Evolutionary conservation across 768 basidiomycete species (phyloP).

Genomic region (Amanita subjunquillea): DNA sequence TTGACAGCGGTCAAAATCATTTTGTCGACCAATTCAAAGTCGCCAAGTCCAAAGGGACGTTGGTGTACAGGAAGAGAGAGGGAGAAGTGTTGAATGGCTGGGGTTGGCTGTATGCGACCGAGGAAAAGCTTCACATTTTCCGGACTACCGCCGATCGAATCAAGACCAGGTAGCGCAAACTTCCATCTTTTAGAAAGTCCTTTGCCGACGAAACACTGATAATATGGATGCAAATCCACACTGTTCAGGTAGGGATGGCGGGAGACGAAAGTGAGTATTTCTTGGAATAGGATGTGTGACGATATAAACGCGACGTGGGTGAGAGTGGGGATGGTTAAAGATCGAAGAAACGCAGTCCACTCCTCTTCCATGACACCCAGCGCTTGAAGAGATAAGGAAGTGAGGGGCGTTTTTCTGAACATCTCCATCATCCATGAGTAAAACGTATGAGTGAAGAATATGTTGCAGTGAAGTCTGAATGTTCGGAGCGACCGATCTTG

Average conservation of each 20-base stretch:
- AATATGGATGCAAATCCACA: constrained; percentile 12
- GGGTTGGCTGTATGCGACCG: constrained; percentile 4
- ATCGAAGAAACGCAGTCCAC: constrained; percentile 11
- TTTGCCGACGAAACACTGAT: constrained; percentile 2
- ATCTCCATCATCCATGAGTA: constrained; percentile 15
- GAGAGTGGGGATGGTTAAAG: constrained; percentile 14
- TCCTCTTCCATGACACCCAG: constrained; percentile 7
- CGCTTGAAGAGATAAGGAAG: constrained; percentile 12
- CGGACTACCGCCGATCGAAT: constrained; percentile 11
- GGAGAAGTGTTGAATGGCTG: constrained; percentile 5
- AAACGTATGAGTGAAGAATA: constrained; percentile 13
- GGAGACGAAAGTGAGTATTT: constrained; percentile 13
- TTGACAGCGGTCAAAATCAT: constrained; percentile 5
- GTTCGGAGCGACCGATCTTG: constrained; percentile 7
- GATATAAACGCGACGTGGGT: constrained; percentile 10
- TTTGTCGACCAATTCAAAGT: constrained; percentile 10
- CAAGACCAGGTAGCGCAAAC: constrained; percentile 9
- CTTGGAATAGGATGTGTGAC: constrained; percentile 10
- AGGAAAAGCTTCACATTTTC: constrained; percentile 11
- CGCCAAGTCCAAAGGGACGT: constrained; percentile 9
- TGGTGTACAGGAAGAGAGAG: constrained; percentile 13
- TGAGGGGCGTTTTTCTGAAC: constrained; percentile 11
- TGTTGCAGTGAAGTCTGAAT: constrained; percentile 11
- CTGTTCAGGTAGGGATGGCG: constrained; percentile 15
- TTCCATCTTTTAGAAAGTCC: constrained; percentile 3